Percentiles rank a stretch among this genome's conserved stretches.
Conservation (phyloP, 1,284 basidiomycete species). For the Psilocybe mexicana region DNA sequence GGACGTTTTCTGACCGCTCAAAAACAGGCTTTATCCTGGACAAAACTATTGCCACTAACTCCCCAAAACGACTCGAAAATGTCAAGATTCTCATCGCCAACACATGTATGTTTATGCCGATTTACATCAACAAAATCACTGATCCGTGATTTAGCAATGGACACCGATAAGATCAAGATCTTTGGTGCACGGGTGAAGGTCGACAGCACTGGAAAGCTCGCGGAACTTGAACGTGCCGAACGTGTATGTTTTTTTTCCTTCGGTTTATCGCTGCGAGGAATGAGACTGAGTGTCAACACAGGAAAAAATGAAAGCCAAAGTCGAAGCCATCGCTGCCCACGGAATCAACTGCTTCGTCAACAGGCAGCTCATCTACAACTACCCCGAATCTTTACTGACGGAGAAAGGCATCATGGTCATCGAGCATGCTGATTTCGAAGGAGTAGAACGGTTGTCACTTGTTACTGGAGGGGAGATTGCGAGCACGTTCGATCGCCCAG, state of each 20-base stretch:
- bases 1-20: background rate
- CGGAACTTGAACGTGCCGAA: slow-evolving; percentile 96
- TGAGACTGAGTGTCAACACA: slow-evolving; percentile 29
- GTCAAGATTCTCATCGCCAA: slow-evolving; percentile 98
- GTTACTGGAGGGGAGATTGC: slow-evolving; percentile 99
- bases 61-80: slow-evolving; percentile 92
- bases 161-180: slow-evolving; percentile 99
- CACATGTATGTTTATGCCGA: slow-evolving; percentile 66
- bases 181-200: slow-evolving; percentile 97
- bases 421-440: slow-evolving; percentile 99
- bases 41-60: slow-evolving; percentile 94
- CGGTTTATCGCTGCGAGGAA: background rate
- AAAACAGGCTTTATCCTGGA: slow-evolving; percentile 93
- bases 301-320: slow-evolving; percentile 99
- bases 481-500: slow-evolving; percentile 92
- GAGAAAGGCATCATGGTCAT: slow-evolving; percentile 96
- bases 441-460: slow-evolving; percentile 93
- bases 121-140: background rate
- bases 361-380: slow-evolving; percentile 99
- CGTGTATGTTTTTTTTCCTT: slow-evolving; percentile 47
- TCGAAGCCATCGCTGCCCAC: slow-evolving; percentile 91
- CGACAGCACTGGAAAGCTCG: slow-evolving; percentile 94
- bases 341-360: slow-evolving; percentile 99
- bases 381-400: slow-evolving; percentile 92
- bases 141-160: slow-evolving; percentile 75